Percentiles rank a stretch among this genome's conserved stretches.
phyloP scores from a whole-genome alignment of 2,329 filamentous ascomycete species.

The Claviceps arundinis region DNA sequence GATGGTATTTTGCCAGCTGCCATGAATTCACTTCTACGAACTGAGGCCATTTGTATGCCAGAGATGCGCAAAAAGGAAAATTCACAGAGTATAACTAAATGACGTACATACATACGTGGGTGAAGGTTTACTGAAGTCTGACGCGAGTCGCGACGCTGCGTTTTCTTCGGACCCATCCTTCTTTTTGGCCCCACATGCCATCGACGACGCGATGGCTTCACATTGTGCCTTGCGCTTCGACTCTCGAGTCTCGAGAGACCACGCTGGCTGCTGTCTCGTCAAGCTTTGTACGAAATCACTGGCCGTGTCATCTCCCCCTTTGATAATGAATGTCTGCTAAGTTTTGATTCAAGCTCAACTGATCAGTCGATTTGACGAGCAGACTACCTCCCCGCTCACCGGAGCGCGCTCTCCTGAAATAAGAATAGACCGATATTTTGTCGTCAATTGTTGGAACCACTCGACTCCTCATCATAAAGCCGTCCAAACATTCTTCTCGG shows the following conservation, averaged over 20 bases:
- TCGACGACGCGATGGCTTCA: background rate
- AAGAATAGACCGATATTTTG: background rate
- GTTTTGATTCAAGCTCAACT: background rate
- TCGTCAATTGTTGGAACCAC: background rate
- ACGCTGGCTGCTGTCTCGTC: background rate
- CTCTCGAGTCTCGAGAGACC: background rate
- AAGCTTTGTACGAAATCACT: slow-evolving; percentile 1
- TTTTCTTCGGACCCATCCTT: too few relatives aligned
- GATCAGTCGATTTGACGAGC: background rate
- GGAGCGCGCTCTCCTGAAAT: background rate
- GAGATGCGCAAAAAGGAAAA: too few relatives aligned
- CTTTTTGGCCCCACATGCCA: background rate
- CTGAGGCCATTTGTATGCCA: too few relatives aligned
- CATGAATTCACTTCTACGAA: background rate
- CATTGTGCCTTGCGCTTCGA: background rate
- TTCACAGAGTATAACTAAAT: too few relatives aligned
- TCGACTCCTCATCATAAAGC: background rate
- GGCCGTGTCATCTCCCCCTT: background rate
- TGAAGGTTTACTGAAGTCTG: too few relatives aligned
- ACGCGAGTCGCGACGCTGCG: too few relatives aligned
- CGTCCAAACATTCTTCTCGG: background rate
- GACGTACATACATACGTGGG: too few relatives aligned
- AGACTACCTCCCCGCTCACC: too few relatives aligned
- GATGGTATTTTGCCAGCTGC: background rate
- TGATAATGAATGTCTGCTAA: background rate